phyloP scores from a whole-genome alignment of 2,329 filamentous ascomycete genomes.

The Phialophora tarda region DNA sequence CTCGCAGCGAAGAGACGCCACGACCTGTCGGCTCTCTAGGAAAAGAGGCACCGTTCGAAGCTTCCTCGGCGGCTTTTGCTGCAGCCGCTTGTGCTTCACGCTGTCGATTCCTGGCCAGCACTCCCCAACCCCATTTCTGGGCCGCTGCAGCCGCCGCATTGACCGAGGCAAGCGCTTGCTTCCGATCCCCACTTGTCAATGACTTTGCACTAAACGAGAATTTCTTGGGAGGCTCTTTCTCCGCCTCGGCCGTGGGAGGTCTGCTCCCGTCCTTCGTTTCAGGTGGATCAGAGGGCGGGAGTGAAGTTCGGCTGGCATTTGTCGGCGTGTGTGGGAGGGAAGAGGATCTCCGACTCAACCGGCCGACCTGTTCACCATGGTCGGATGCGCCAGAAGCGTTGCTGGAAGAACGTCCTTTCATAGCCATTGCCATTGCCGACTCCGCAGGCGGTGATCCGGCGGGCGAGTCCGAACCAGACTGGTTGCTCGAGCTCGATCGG shows the following conservation, averaged over 20 bases:
- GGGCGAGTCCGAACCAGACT: conserved; percentile 58
- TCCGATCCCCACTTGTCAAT: conserved; percentile 44
- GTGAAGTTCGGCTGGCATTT: conserved; percentile 33
- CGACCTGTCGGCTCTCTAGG: conserved; percentile 77
- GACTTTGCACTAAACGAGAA: conserved; percentile 37
- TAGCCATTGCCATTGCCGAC: conserved; percentile 45
- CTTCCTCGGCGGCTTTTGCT: conserved; percentile 47
- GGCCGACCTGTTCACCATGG: conserved; percentile 35
- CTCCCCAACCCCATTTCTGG: conserved; percentile 64
- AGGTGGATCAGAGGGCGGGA: conserved; percentile 36
- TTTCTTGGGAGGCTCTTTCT: conserved; percentile 21
- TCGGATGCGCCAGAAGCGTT: conserved; percentile 59
- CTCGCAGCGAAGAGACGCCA: no score
- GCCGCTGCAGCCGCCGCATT: conserved; percentile 61
- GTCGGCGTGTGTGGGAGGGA: conserved; percentile 39
- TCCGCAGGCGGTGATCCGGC: conserved; percentile 51
- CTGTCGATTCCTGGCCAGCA: conserved; percentile 50
- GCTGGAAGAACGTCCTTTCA: conserved; percentile 50
- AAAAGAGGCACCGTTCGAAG: conserved; percentile 48
- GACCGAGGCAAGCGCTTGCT: conserved; percentile 51
- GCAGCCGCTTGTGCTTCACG: conserved; percentile 45
- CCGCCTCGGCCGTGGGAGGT: conserved; percentile 26
- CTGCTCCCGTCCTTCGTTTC: conserved; percentile 19
- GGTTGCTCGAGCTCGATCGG: conserved; percentile 59
- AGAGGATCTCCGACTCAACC: conserved; percentile 37